Evolutionary conservation across 2,329 filamentous ascomycete genomes (phyloP).

Genomic region (Stemphylium beticola): DNA sequence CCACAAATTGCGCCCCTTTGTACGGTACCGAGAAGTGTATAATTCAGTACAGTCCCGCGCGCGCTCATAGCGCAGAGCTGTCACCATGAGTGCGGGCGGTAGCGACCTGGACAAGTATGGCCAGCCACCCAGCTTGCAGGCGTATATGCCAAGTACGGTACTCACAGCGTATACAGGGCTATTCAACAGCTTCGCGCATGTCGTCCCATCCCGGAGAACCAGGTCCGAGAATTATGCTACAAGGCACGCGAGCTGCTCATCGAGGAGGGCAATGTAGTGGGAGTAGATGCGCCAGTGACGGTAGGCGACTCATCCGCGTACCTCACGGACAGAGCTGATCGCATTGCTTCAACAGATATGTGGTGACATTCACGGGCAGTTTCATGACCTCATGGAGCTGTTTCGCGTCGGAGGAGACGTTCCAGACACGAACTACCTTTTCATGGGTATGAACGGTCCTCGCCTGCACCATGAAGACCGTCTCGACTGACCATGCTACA

Average conservation of each 20-base stretch:
- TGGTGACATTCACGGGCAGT: conserved; percentile 95
- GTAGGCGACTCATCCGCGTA: conserved; percentile 55
- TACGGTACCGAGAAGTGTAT: background rate
- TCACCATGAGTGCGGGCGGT: conserved; percentile 62
- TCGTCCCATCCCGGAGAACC: conserved; percentile 90
- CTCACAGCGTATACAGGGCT: conserved; percentile 64
- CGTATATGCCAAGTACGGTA: conserved; percentile 2
- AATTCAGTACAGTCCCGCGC: conserved; percentile 4
- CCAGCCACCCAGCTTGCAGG: conserved; percentile 17
- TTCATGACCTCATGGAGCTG: conserved; percentile 95
- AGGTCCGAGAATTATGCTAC: conserved; percentile 96
- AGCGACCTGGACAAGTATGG: conserved; percentile 90
- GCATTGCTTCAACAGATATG: conserved; percentile 55
- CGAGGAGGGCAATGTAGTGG: conserved; percentile 96
- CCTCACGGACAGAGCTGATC: conserved; percentile 7
- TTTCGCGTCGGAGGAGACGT: conserved; percentile 93
- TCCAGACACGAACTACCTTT: conserved; percentile 94
- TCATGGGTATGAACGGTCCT: conserved; percentile 72
- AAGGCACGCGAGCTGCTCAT: conserved; percentile 95
- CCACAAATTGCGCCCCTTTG: conserved; percentile 1
- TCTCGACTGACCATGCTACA: conserved; percentile 43
- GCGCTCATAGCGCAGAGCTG: conserved; percentile 24
- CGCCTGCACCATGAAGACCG: background rate
- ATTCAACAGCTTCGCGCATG: conserved; percentile 96
- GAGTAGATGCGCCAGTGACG: conserved; percentile 92